A percentile compares a stretch with the other conserved stretches of the same genome.
These are phyloP conservation scores for Diaporthe amygdali DNA, from an alignment of 2,329 filamentous ascomycete genomes.

Conservation along the genomic window DNA sequence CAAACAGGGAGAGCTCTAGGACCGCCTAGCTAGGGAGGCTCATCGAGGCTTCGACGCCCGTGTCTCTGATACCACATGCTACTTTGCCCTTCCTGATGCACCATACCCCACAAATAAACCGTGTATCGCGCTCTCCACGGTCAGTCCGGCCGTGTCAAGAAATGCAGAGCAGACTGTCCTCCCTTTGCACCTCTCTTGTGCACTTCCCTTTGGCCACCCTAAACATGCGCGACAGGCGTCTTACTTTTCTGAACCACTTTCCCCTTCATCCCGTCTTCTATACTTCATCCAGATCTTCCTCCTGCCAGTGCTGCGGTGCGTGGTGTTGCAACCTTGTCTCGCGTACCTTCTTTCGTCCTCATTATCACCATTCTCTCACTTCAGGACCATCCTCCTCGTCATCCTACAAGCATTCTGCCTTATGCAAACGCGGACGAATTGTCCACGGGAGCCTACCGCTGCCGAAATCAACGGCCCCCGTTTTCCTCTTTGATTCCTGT, in stretches of 20 bases:
- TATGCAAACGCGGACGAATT: constrained; percentile 33
- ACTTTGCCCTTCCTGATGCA: constrained; percentile 19
- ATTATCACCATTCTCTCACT: background rate
- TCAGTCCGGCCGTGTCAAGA: constrained; percentile 24
- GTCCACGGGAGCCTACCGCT: constrained; percentile 40
- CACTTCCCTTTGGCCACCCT: constrained; percentile 5
- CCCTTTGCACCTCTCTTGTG: constrained; percentile 17
- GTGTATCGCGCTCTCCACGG: constrained; percentile 18
- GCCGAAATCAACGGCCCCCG: constrained; percentile 6
- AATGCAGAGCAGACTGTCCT: constrained; percentile 24
- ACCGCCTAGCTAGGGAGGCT: constrained; percentile 20
- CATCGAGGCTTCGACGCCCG: constrained; percentile 14
- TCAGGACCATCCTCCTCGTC: background rate
- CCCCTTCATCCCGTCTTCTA: constrained; percentile 20
- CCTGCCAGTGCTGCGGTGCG: constrained; percentile 6
- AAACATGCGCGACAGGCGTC: constrained; percentile 28
- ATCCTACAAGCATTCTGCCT: constrained; percentile 2
- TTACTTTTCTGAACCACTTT: constrained; percentile 28
- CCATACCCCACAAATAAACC: constrained; percentile 22
- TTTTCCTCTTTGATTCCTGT: constrained; percentile 40
- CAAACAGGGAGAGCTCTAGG: constrained; percentile 23
- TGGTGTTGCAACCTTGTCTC: constrained; percentile 27
- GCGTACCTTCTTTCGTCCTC: constrained; percentile 19
- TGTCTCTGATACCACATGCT: constrained; percentile 25
- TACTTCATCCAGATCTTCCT: constrained; percentile 17